Evolutionary conservation across 768 basidiomycete genomes (phyloP).

Genomic region (Macrolepiota dolichaula): DNA sequence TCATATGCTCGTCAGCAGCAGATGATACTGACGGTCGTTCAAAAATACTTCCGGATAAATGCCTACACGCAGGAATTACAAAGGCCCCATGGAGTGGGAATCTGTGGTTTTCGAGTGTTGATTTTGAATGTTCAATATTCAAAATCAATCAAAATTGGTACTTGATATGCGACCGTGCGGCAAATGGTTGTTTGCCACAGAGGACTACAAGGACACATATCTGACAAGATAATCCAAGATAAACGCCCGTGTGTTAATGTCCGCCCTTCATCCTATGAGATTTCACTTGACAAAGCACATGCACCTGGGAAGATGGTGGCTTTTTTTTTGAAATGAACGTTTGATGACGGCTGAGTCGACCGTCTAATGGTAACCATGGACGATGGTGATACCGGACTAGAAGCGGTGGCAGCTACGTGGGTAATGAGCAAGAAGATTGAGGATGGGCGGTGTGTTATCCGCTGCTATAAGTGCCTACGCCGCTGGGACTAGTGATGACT

Average conservation of each 20-base stretch:
- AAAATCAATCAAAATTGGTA: background rate
- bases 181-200: too few species aligned
- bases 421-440: background rate
- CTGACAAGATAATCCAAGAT: too few species aligned
- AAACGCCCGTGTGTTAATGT: too few species aligned
- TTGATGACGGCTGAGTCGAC: background rate
- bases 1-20: constrained; percentile 9
- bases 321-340: background rate
- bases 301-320: background rate
- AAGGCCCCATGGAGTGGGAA: background rate
- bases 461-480: background rate
- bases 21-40: background rate
- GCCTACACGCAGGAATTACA: background rate
- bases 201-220: too few species aligned
- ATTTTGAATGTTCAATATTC: background rate
- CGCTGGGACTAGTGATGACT: background rate
- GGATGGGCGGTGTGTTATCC: background rate
- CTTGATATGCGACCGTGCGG: too few species aligned
- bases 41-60: background rate
- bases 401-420: background rate
- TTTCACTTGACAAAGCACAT: background rate
- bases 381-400: background rate
- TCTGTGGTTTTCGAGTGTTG: background rate
- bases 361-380: background rate
- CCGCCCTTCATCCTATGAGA: background rate